Conservation (phyloP, 495 filamentous ascomycete genomes). For the Parathielavia hyrcaniae region DNA sequence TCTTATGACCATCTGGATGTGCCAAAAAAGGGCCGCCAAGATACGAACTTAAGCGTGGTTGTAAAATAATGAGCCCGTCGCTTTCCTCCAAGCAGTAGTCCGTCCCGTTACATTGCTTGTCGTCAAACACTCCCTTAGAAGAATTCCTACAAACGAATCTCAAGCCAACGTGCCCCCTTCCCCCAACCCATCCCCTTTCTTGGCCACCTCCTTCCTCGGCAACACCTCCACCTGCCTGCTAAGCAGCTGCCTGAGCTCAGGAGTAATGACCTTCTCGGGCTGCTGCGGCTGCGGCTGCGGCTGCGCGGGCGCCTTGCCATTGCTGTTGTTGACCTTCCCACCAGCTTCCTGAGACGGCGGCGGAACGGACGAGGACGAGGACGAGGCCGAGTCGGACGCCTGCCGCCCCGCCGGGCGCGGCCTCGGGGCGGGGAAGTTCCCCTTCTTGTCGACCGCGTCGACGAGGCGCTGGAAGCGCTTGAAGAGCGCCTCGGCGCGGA, state of each 20-base stretch:
- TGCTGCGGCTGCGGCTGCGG: conserved; percentile 22
- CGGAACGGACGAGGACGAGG: conserved; percentile 19
- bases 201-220: conserved; percentile 48
- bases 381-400: conserved; percentile 17
- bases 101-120: too few species aligned
- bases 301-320: conserved; percentile 17
- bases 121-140: background rate
- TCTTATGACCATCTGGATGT: too few species aligned
- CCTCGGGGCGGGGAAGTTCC: conserved; percentile 62
- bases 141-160: background rate
- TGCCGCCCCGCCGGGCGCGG: background rate
- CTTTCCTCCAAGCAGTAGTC: background rate
- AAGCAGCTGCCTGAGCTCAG: conserved; percentile 70
- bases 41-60: background rate
- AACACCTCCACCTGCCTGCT: conserved; percentile 63
- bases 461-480: conserved; percentile 78
- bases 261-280: conserved; percentile 63
- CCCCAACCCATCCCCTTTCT: conserved; percentile 35
- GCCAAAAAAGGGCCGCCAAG: too few species aligned
- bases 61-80: background rate
- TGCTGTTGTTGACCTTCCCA: conserved; percentile 3
- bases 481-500: conserved; percentile 84
- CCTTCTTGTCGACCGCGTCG: conserved; percentile 82
- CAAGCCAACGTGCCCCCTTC: too few species aligned
- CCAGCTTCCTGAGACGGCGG: background rate